Evolutionary conservation across 2,329 filamentous ascomycete species (phyloP).

Genomic region (Trichoderma sp.): DNA sequence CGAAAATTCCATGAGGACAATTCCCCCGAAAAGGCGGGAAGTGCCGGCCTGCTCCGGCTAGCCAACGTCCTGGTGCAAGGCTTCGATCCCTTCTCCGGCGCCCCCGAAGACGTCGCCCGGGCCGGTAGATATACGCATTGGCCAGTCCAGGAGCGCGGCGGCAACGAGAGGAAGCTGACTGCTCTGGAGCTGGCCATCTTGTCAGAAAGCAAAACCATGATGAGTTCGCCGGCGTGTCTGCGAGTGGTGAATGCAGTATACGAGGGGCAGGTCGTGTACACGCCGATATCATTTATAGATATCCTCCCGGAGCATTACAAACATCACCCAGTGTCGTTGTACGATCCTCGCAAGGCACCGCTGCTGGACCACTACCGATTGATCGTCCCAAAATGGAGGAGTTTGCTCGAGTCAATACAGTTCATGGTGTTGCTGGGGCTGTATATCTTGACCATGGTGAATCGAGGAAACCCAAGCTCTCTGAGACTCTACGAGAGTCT

Average conservation of each 20-base stretch:
- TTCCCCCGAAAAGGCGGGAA: constrained; percentile 44
- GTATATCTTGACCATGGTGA: constrained; percentile 65
- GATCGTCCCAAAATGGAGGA: constrained; percentile 68
- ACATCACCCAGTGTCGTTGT: constrained; percentile 67
- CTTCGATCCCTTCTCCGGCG: constrained; percentile 72
- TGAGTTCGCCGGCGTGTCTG: constrained; percentile 66
- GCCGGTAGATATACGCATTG: constrained; percentile 46
- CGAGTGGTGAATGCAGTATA: constrained; percentile 72
- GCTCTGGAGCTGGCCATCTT: constrained; percentile 72
- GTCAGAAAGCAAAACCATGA: constrained; percentile 68
- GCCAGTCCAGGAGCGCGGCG: constrained; percentile 41
- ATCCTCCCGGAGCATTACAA: constrained; percentile 75
- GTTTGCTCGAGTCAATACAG: constrained; percentile 64
- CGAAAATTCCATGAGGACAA: constrained; percentile 70
- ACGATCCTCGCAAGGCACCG: constrained; percentile 65
- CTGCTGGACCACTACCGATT: constrained; percentile 71
- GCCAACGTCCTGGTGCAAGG: constrained; percentile 70
- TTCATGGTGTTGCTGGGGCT: constrained; percentile 64
- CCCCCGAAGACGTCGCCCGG: constrained; percentile 58
- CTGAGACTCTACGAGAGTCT: constrained; percentile 54
- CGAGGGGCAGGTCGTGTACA: constrained; percentile 68
- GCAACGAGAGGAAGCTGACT: constrained; percentile 59
- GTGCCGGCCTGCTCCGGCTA: constrained; percentile 62
- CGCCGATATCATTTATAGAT: constrained; percentile 68
- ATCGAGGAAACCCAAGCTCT: constrained; percentile 49